Evolutionary conservation across 345 rosid species (phyloP).

Genomic region (Streptanthus diversifolius): DNA sequence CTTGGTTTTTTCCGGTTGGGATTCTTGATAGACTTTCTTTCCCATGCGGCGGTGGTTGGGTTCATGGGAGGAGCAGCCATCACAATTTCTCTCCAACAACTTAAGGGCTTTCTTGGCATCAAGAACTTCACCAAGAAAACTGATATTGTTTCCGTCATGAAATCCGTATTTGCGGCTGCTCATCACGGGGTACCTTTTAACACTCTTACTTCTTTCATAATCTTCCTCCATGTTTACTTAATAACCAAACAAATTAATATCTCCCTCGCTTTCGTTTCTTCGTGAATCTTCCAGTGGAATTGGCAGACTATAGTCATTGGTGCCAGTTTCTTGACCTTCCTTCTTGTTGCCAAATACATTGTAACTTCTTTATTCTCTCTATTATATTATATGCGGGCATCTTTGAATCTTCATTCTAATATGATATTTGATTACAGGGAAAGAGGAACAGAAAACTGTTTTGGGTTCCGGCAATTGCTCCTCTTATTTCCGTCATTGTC

Average conservation of each 20-base stretch:
- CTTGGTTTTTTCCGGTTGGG: conserved; percentile 86
- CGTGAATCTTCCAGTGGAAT: conserved; percentile 66
- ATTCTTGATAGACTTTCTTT: conserved; percentile 85
- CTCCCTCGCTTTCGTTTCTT: neutral
- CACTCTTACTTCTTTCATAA: neutral
- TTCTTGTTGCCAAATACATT: conserved; percentile 61
- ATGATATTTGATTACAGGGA: conserved; percentile 45
- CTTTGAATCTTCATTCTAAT: conserved; percentile 7
- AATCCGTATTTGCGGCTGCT: conserved; percentile 26
- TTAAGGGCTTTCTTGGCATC: conserved; percentile 87
- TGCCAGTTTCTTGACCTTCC: conserved; percentile 63
- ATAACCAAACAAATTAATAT: neutral
- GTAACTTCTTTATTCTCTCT: conserved; percentile 34
- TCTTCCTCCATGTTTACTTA: neutral
- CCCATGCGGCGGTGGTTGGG: conserved; percentile 94
- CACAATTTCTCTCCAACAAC: conserved; percentile 87
- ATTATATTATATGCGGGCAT: neutral
- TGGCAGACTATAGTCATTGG: conserved; percentile 88
- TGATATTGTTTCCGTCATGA: conserved; percentile 53
- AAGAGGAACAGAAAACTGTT: conserved; percentile 70
- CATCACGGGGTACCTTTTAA: conserved; percentile 28
- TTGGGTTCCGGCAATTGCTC: conserved; percentile 94
- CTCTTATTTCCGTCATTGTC: conserved; percentile 68
- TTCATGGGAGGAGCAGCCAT: conserved; percentile 98
- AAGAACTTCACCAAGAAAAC: conserved; percentile 58